phyloP scores from a whole-genome alignment of 805 yeast species.

The Wickerhamiella siamensis region DNA sequence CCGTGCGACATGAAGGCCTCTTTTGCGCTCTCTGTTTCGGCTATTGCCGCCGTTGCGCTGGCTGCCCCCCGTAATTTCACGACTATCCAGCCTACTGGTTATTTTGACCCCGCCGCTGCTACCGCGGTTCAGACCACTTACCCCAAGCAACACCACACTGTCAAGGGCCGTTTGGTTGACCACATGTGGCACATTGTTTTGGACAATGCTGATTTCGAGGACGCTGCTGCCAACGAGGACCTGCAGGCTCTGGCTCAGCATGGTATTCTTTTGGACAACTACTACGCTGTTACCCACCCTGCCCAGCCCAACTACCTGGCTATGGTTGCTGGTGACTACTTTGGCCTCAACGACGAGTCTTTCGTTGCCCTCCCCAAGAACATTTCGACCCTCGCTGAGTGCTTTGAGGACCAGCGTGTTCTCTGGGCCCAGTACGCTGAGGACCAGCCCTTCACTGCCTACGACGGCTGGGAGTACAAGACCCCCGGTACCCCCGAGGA shows the following conservation, averaged over 20 bases:
- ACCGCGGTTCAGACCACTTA: constrained; percentile 21
- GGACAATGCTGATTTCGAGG: constrained; percentile 38
- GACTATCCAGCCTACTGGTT: constrained; percentile 19
- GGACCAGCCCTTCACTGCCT: constrained; percentile 40
- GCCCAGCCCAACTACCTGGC: constrained; percentile 42
- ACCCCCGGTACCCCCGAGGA: constrained; percentile 24
- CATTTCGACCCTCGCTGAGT: constrained; percentile 35
- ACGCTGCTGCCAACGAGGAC: constrained; percentile 34
- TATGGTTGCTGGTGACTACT: constrained; percentile 38
- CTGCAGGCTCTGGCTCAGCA: constrained; percentile 30
- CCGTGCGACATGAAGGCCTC: constrained; percentile 9
- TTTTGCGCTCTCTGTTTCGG: constrained; percentile 8
- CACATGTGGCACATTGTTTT: constrained; percentile 32
- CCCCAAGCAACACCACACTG: constrained; percentile 21
- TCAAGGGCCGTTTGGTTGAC: constrained; percentile 20
- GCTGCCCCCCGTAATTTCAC: constrained; percentile 18
- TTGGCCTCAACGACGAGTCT: constrained; percentile 33
- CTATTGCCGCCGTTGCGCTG: constrained; percentile 15
- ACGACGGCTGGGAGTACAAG: constrained; percentile 33
- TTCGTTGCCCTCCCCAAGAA: constrained; percentile 33
- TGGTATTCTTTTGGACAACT: constrained; percentile 36
- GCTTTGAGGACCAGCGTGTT: constrained; percentile 32
- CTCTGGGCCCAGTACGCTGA: constrained; percentile 44
- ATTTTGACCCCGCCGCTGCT: constrained; percentile 21
- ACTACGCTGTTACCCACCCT: constrained; percentile 39